Evolutionary conservation across 2,329 filamentous ascomycete genomes (phyloP).

Genomic region (Sporothrix mexicana): DNA sequence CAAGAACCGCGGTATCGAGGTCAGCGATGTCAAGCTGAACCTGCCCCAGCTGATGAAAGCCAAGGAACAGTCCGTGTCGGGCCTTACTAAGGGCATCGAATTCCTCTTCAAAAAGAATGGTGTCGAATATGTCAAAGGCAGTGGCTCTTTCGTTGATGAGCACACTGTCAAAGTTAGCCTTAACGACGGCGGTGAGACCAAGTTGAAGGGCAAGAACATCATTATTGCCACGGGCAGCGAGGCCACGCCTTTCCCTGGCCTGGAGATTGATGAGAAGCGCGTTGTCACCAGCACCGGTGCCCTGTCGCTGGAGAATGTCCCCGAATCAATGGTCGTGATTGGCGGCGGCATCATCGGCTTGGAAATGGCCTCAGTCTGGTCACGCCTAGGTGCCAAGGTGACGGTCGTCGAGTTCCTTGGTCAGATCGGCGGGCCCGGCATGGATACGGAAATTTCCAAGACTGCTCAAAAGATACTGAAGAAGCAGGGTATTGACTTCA

Average conservation of each 20-base stretch:
- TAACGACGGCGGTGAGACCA: constrained; percentile 88
- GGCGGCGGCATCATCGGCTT: constrained; percentile 98
- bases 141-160: constrained; percentile 84
- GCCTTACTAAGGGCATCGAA: constrained; percentile 96
- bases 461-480: constrained; percentile 86
- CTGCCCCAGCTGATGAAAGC: constrained; percentile 96
- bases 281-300: constrained; percentile 97
- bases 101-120: constrained; percentile 99
- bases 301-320: constrained; percentile 85
- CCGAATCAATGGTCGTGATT: constrained; percentile 96
- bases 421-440: constrained; percentile 96
- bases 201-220: constrained; percentile 91
- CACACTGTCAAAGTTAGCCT: constrained; percentile 91
- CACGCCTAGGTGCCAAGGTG: constrained; percentile 87
- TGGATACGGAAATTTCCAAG: constrained; percentile 95
- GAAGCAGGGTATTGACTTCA: constrained; percentile 99
- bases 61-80: constrained; percentile 87
- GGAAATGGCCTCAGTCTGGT: constrained; percentile 99
- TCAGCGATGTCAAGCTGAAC: constrained; percentile 96
- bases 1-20: constrained; percentile 95
- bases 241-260: constrained; percentile 92
- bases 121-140: constrained; percentile 96
- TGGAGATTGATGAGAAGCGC: constrained; percentile 96
- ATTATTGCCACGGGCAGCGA: constrained; percentile 96
- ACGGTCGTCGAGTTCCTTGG: constrained; percentile 96